Percentiles rank a stretch among this genome's conserved stretches.
Conservation (phyloP, 257 asterid genomes). For the Solanum habrochaites region DNA sequence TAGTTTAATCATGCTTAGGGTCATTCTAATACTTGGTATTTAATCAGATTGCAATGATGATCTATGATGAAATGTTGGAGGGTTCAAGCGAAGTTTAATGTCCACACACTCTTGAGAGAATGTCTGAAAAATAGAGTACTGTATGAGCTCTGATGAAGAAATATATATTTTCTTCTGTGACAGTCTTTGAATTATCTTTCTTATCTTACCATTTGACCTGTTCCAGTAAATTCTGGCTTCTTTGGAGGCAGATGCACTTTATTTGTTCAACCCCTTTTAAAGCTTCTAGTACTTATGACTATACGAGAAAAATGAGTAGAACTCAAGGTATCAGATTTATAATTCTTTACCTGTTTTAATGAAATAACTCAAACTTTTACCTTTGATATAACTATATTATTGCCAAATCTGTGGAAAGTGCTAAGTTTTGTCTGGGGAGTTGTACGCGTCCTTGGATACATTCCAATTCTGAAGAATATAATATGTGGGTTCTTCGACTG, state of each 20-base stretch:
- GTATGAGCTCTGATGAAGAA: not conserved
- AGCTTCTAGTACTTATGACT: not conserved
- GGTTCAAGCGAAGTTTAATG: constrained; percentile 1
- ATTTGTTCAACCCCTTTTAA: not conserved
- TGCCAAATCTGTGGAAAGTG: not conserved
- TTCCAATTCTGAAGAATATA: not conserved
- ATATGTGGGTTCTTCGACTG: not conserved
- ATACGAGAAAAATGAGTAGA: not conserved
- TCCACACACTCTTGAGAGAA: constrained; percentile 3
- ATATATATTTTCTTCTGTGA: not conserved
- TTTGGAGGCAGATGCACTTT: not conserved
- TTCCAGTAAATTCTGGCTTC: not conserved
- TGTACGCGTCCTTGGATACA: not conserved
- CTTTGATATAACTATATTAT: not conserved
- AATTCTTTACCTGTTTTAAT: not conserved
- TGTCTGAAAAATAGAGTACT: constrained; percentile 6
- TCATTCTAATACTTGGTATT: constrained; percentile 1
- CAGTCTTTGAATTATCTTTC: not conserved
- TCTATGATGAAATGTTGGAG: not conserved
- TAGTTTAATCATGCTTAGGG: not conserved
- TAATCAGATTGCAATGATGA: constrained; percentile 4
- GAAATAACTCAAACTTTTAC: not conserved
- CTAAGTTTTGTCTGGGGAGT: not conserved
- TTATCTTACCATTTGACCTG: not conserved
- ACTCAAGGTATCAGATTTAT: not conserved